Conservation (phyloP, 345 rosid genomes). For the Angophora floribunda region DNA sequence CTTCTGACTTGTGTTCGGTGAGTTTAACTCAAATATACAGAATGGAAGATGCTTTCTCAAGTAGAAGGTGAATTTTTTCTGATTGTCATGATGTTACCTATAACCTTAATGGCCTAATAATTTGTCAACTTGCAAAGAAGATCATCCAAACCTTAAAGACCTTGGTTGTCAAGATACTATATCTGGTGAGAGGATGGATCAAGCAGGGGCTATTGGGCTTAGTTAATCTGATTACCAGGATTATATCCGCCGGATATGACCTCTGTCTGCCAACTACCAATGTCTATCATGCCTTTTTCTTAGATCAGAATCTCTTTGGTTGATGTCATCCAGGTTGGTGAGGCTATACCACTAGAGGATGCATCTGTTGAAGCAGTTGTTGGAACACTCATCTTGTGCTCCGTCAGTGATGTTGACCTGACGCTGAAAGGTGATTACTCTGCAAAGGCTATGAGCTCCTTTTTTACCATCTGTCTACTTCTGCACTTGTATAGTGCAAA, state of each 20-base stretch:
- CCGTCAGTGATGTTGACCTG: conserved; percentile 49
- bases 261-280: neutral
- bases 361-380: conserved; percentile 78
- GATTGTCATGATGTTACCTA: neutral
- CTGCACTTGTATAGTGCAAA: neutral
- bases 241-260: neutral
- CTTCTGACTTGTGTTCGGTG: neutral
- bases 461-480: neutral
- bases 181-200: neutral
- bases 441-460: neutral
- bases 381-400: conserved; percentile 83
- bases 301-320: neutral
- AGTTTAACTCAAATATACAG: neutral
- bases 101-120: neutral
- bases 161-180: neutral
- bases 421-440: conserved; percentile 45
- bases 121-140: neutral
- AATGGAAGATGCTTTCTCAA: neutral
- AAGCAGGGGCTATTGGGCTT: neutral
- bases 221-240: neutral
- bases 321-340: conserved; percentile 46
- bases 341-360: conserved; percentile 63
- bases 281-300: neutral
- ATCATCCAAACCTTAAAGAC: neutral
- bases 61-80: neutral